Conservation (phyloP, 345 rosid genomes). For the Anastatica hierochuntica region DNA sequence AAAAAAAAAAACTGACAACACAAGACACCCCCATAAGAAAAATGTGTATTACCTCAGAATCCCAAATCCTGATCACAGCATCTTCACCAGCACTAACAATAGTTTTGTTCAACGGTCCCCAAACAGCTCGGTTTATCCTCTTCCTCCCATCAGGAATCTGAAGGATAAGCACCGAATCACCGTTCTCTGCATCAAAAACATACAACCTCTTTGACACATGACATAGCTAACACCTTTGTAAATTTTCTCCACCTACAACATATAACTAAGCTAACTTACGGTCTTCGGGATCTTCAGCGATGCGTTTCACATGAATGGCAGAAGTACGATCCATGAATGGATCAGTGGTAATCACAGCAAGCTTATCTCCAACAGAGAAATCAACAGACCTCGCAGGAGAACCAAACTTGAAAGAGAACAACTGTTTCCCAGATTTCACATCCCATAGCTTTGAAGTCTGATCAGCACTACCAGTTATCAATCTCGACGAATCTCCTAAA, state of each 20-base stretch:
- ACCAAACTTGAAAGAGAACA: constrained; percentile 58
- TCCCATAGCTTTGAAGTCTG: constrained; percentile 86
- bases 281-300: constrained; percentile 50
- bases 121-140: constrained; percentile 73
- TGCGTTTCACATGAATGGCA: constrained; percentile 77
- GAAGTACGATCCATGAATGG: constrained; percentile 86
- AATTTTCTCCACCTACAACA: not conserved
- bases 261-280: constrained; percentile 36
- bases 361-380: constrained; percentile 74
- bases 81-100: constrained; percentile 91
- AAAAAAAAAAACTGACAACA: not conserved
- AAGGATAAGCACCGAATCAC: constrained; percentile 55
- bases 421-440: constrained; percentile 58
- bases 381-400: constrained; percentile 90
- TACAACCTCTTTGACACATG: not conserved
- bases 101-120: constrained; percentile 86
- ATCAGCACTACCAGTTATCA: constrained; percentile 92
- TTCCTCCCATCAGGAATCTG: constrained; percentile 66
- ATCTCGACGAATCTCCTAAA: constrained; percentile 61
- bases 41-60: constrained; percentile 54
- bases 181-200: constrained; percentile 39
- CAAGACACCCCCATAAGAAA: not conserved
- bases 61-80: constrained; percentile 76
- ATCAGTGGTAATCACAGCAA: constrained; percentile 83
- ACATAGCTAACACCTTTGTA: not conserved